A percentile compares a stretch with the other conserved stretches of the same genome.
Conservation (phyloP, 345 rosid species). For the Populus nigra region DNA sequence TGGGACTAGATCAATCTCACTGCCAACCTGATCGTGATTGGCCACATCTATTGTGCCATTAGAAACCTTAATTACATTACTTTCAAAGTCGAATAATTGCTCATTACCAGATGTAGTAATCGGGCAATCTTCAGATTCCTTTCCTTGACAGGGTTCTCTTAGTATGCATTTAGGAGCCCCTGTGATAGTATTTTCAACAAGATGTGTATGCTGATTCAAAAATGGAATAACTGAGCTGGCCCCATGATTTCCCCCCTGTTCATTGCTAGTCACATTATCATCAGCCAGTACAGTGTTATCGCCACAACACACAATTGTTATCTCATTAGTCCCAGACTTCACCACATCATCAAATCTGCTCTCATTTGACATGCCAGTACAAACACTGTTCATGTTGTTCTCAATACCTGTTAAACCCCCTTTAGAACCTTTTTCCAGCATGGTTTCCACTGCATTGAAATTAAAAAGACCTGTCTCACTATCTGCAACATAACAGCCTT, state of each 20-base stretch:
- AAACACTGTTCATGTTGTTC: slow-evolving; percentile 11
- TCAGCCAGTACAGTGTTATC: neutral
- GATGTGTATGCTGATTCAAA: slow-evolving; percentile 13
- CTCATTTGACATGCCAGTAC: slow-evolving; percentile 10
- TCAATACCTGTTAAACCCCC: neutral
- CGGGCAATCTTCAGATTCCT: slow-evolving; percentile 22
- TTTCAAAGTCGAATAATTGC: slow-evolving; percentile 20
- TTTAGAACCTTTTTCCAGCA: neutral
- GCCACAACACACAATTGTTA: slow-evolving; percentile 17
- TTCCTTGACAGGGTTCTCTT: slow-evolving; percentile 18
- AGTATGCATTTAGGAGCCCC: neutral
- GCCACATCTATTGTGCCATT: slow-evolving; percentile 5
- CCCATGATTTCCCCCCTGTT: slow-evolving; percentile 9
- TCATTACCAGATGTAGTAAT: slow-evolving; percentile 23
- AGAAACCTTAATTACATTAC: slow-evolving; percentile 21
- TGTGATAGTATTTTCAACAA: slow-evolving; percentile 6
- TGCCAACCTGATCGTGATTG: slow-evolving; percentile 16
- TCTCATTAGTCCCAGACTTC: slow-evolving; percentile 19
- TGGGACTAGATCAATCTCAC: slow-evolving; percentile 1
- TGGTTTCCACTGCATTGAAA: neutral
- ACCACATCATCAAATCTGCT: slow-evolving; percentile 10
- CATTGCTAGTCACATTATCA: slow-evolving; percentile 10
- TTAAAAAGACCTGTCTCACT: neutral
- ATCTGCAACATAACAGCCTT: neutral
- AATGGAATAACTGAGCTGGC: slow-evolving; percentile 9